phyloP scores from a whole-genome alignment of 2,329 filamentous ascomycete species.

The Ophiostoma sp. region DNA sequence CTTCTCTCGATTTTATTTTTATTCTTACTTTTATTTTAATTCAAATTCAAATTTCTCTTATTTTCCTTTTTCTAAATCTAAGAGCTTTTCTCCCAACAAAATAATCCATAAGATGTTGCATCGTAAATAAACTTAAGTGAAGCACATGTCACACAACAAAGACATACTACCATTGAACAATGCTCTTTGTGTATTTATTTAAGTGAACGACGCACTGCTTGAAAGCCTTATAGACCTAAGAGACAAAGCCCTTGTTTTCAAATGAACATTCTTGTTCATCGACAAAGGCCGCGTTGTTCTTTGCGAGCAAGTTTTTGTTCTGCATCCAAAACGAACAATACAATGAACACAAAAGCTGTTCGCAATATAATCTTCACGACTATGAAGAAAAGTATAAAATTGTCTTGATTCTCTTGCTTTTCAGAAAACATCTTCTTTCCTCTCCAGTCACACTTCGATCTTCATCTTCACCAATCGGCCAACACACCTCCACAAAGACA shows the following conservation, averaged over 20 bases:
- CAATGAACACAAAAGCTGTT: neutral
- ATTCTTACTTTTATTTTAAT: too few species aligned
- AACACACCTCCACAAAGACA: neutral
- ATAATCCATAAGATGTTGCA: too few species aligned
- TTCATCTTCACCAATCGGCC: neutral
- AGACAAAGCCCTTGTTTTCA: neutral
- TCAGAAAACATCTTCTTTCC: neutral
- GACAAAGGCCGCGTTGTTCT: neutral
- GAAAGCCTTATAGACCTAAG: too few species aligned
- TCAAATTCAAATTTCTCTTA: too few species aligned
- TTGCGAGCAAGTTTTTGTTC: neutral
- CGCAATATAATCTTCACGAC: neutral
- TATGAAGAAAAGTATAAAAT: neutral
- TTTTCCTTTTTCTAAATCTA: too few species aligned
- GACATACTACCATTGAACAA: neutral
- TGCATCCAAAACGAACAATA: neutral
- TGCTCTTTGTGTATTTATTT: neutral
- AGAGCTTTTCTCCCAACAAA: too few species aligned
- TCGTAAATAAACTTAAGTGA: neutral
- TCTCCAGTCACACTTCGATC: conserved; percentile 8
- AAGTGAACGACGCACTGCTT: neutral
- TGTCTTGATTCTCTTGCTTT: neutral
- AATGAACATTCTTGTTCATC: neutral
- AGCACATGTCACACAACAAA: neutral
- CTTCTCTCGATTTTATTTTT: too few species aligned